Conservation (phyloP, 1,284 basidiomycete species). For the Macrocystidia cucumis region DNA sequence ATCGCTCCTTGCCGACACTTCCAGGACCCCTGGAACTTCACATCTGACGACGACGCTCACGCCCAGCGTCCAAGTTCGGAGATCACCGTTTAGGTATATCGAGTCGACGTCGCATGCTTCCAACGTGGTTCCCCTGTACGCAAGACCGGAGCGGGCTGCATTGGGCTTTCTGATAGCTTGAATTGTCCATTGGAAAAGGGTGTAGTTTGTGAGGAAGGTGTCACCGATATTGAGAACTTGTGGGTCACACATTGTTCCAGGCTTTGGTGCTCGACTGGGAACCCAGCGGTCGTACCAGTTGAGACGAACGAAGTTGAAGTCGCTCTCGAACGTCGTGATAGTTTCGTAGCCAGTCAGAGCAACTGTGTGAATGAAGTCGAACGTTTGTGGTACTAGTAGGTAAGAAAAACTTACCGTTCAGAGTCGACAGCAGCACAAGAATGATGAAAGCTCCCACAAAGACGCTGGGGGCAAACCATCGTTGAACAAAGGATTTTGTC, state of each 20-base stretch:
- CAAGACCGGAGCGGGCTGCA: conserved; percentile 14
- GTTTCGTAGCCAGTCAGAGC: conserved; percentile 10
- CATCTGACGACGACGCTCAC: conserved; percentile 12
- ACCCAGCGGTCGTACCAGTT: conserved; percentile 14
- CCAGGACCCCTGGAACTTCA: conserved; percentile 6
- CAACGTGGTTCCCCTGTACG: conserved; percentile 15
- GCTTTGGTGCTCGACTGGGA: conserved; percentile 9
- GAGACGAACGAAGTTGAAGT: conserved; percentile 16
- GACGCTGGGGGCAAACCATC: conserved; percentile 10
- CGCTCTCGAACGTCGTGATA: conserved; percentile 13
- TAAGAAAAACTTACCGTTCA: conserved; percentile 12
- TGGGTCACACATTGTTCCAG: conserved; percentile 17
- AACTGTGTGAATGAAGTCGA: neutral
- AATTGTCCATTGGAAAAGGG: conserved; percentile 15
- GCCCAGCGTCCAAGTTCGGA: conserved; percentile 12
- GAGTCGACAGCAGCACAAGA: conserved; percentile 10
- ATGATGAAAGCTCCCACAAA: conserved; percentile 8
- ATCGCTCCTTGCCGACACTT: conserved; percentile 11
- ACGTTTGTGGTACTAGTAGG: neutral
- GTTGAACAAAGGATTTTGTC: neutral
- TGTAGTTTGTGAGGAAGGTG: conserved; percentile 16
- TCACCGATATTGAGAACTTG: conserved; percentile 17
- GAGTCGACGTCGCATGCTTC: conserved; percentile 17
- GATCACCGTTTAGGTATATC: conserved; percentile 13
- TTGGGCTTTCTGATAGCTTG: conserved; percentile 13